Evolutionary conservation across 106 monocot genomes (phyloP).

Genomic region (Dioscorea alata): DNA sequence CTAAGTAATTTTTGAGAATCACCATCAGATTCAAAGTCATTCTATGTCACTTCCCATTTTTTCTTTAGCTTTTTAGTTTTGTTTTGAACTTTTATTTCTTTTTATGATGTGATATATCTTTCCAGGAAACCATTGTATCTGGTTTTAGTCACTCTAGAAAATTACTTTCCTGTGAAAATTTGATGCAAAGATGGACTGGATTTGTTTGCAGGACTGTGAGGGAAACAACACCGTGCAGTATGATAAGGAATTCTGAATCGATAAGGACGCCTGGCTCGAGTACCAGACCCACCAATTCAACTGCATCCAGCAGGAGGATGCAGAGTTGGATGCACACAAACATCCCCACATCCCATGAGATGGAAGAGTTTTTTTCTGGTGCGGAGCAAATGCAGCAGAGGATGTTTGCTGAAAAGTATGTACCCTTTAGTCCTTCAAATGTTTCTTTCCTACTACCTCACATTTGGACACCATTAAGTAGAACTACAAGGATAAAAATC

Average conservation of each 20-base stretch:
- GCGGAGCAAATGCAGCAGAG: slow-evolving; percentile 41
- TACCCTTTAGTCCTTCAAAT: not conserved
- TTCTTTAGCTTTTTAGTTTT: no score
- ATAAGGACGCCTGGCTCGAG: slow-evolving; percentile 31
- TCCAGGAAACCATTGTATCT: no score
- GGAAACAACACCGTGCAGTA: slow-evolving; percentile 50
- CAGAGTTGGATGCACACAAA: slow-evolving; percentile 5
- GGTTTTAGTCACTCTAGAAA: no score
- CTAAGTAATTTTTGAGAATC: no score
- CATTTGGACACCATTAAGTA: not conserved
- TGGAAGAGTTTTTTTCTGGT: slow-evolving; percentile 47
- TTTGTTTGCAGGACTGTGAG: slow-evolving; percentile 18
- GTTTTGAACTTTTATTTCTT: no score
- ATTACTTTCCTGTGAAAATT: no score
- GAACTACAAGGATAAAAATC: not conserved
- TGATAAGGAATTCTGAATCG: slow-evolving; percentile 25
- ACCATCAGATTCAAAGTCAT: no score
- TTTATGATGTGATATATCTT: no score
- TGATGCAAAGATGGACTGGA: no score
- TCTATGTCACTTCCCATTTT: no score
- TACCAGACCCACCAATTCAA: slow-evolving; percentile 17
- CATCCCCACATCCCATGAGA: slow-evolving; percentile 36
- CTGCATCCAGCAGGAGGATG: slow-evolving; percentile 12
- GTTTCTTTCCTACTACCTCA: not conserved
- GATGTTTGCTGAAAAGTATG: slow-evolving; percentile 40